Base-by-base conservation (phyloP, 164 flowering plant genomes). In the Sextonia rubra region DNA sequence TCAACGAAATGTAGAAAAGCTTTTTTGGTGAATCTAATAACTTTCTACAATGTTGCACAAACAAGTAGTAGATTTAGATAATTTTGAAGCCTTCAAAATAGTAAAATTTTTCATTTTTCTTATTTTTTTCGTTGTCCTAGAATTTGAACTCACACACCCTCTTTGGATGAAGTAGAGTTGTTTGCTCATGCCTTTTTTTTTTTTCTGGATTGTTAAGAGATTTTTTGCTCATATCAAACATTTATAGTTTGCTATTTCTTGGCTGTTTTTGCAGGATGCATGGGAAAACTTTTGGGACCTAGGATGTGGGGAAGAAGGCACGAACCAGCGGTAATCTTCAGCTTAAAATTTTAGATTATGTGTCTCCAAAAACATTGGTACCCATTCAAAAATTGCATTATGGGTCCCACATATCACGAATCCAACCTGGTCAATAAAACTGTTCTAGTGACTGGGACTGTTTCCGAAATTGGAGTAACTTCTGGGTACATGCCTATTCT, bases 221-320 rank as follows among this genome's bases (percentile, higher is more conserved):
- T 7, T 37, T 32, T 37, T 37, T 37, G 44, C 44, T 37, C 5
- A 37, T 37, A 9, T 37, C 44, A 37, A 37, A 37, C 44, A 37
- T 37, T 32, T 37, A 37, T 9, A 37, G 44, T 37, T 4, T 52
- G 17, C n/a, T 52, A 20, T 52, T 52, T 52, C 60, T 52, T 73
- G 20, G 32, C n/a, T 12, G 44, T 2, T 56, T 27, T 75, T 47
- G 23, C 64, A 95, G 99, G 98, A 71, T 95, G 99, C 84, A 71
- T 95, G 78, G 96, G 99, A 60, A 91, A 88, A 78, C 88, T 77
- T 77, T 78, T 92, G 71, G 88, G 92, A 29, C 98, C 98, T 58
- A 82, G 83, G 74, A 78, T 94, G 61, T 83, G 90, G 83, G 92
- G 95, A 78, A 82, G 88, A 81, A 80, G 82, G 77, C 79, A 64